These are phyloP conservation scores for Salix caprea DNA, from an alignment of 345 rosid species.

Conservation along the genomic window DNA sequence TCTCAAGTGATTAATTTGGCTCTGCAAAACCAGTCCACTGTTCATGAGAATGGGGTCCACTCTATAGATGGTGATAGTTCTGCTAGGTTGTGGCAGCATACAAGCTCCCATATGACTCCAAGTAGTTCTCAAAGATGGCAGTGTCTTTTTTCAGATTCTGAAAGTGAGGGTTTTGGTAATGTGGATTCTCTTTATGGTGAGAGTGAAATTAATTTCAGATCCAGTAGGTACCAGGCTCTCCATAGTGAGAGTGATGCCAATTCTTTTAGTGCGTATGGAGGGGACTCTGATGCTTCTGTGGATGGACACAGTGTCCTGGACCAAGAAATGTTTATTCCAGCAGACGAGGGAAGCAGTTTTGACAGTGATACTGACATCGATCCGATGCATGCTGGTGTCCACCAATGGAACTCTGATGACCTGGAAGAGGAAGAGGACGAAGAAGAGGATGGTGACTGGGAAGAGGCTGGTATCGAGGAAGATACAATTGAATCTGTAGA, in stretches of 20 bases:
- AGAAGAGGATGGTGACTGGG: slow-evolving; percentile 57
- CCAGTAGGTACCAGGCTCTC: slow-evolving; percentile 40
- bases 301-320: slow-evolving; percentile 55
- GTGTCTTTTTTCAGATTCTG: slow-evolving; percentile 58
- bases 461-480: slow-evolving; percentile 50
- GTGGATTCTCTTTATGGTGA: slow-evolving; percentile 51
- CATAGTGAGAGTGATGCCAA: slow-evolving; percentile 60
- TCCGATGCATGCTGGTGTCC: slow-evolving; percentile 81
- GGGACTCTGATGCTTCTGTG: slow-evolving; percentile 77
- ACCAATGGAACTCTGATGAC: slow-evolving; percentile 75
- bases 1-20: slow-evolving; percentile 47
- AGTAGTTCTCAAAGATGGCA: slow-evolving; percentile 67
- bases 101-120: slow-evolving; percentile 53
- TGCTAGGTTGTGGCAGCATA: slow-evolving; percentile 32
- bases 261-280: slow-evolving; percentile 65
- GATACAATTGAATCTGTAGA: slow-evolving; percentile 30
- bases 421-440: slow-evolving; percentile 40
- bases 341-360: slow-evolving; percentile 44
- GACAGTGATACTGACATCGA: slow-evolving; percentile 84
- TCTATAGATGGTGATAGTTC: slow-evolving; percentile 33
- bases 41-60: slow-evolving; percentile 39
- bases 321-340: slow-evolving; percentile 44
- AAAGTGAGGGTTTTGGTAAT: slow-evolving; percentile 66
- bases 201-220: slow-evolving; percentile 60
- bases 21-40: slow-evolving; percentile 49